Evolutionary conservation across 331 rosid genomes (phyloP).

Genomic region (Arachis monticola): DNA sequence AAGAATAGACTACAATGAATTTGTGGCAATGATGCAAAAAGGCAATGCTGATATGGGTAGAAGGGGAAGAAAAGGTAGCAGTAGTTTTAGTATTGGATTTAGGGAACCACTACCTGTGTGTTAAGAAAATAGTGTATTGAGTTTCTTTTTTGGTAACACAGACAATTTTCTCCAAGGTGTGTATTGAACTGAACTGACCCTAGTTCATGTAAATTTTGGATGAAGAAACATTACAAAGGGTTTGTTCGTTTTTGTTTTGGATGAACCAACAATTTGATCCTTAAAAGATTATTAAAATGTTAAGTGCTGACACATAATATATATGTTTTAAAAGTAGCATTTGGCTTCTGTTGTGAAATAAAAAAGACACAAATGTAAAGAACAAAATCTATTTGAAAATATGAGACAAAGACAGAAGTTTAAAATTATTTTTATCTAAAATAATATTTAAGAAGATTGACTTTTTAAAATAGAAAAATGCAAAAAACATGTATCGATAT

Average conservation of each 20-base stretch:
- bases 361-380: no score
- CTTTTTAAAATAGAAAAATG: no score
- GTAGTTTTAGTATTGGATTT: constrained; percentile 50
- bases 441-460: no score
- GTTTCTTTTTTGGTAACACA: constrained; percentile 34
- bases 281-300: no score
- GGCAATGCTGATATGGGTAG: constrained; percentile 63
- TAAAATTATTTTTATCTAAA: no score
- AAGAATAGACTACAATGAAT: constrained; percentile 89
- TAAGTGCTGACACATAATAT: no score
- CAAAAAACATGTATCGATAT: no score
- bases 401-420: no score
- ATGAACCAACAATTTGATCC: no score
- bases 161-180: constrained; percentile 21
- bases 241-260: background rate
- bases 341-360: no score
- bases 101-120: constrained; percentile 52
- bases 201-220: constrained; percentile 31
- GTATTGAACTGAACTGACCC: background rate
- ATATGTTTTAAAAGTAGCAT: no score
- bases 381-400: no score
- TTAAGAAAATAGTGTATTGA: constrained; percentile 28
- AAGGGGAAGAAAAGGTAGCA: constrained; percentile 53
- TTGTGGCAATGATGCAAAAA: constrained; percentile 89
- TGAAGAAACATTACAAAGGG: background rate